Evolutionary conservation across 202 grass and related monocot genomes (phyloP), one percentile per base, ranked within the genome.

Genomic region (Cymbopogon flexuosus): DNA sequence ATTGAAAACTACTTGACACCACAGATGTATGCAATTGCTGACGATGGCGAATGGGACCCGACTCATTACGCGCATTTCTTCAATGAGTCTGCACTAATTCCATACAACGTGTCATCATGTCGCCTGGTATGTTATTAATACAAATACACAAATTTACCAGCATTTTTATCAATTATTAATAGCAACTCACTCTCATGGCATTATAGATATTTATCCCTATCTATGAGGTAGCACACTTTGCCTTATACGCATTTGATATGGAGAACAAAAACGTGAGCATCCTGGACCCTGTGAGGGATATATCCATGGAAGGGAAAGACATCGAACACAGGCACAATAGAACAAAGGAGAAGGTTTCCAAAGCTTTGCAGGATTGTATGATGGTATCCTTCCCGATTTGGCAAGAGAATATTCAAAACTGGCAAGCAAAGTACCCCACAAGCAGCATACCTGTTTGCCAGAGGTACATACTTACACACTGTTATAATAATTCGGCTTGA

Each of bases 111-210:
- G 5, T 46, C 4, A 3, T 0, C 27, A 6, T 77, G 75, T 0
- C 59, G 10, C 0, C 24, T 64, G 59, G 60, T 65, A 35, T 4
- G 6, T 10, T 0, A 27, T 18, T 2, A 6, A 1, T 35, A 35
- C 8, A 5, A n/a, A n/a, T 0, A 3, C 9, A 0, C 3, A 4
- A 0, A 0, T 0, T 10, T 59, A 23, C 31, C n/a, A n/a, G n/a
- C n/a, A n/a, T n/a, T n/a, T n/a, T n/a, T n/a, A n/a, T 1, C 8
- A 14, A 4, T 0, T 59, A 9, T 0, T 24, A 27, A 6, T 16
- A 35, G 8, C 15, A 18, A 3, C 4, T 18, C 0, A 8, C 2
- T 65, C 0, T 8, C 33, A 37, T 37, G 7, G 3, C 8, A 0
- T 36, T 36, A 0, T 1, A 78, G 29, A 78, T 78, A 0, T 78